phyloP scores from a whole-genome alignment of 176 grass and related monocot genomes.

The Tillandsia fasciculata region DNA sequence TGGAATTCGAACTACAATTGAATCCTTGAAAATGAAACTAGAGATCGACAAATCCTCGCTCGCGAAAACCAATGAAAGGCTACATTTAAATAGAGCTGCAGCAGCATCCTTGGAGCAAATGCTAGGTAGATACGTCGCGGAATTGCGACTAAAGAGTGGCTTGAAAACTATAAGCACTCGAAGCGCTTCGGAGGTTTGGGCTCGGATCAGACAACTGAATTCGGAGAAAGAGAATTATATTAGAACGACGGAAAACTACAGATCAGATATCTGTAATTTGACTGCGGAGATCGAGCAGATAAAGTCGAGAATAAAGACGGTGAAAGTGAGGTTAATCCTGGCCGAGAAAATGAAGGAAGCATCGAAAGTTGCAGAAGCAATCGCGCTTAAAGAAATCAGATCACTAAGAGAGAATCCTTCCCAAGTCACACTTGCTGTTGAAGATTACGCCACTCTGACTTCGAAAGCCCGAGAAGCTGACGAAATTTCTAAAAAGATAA shows the following conservation, averaged over 20 bases:
- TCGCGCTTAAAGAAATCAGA: constrained; percentile 44
- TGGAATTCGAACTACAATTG: constrained; percentile 15
- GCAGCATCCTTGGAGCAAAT: constrained; percentile 42
- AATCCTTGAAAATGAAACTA: constrained; percentile 48
- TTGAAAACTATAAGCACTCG: constrained; percentile 15
- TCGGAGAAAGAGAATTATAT: constrained; percentile 49
- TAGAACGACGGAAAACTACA: constrained; percentile 40
- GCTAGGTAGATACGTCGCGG: constrained; percentile 32
- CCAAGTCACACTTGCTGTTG: constrained; percentile 24
- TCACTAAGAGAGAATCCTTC: constrained; percentile 20
- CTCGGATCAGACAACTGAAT: constrained; percentile 48
- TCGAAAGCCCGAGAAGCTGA: constrained; percentile 48
- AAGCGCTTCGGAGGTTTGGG: constrained; percentile 47
- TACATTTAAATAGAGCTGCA: constrained; percentile 40
- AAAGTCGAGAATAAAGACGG: constrained; percentile 58
- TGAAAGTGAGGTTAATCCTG: constrained; percentile 62
- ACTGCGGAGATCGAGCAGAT: constrained; percentile 62
- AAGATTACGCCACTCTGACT: constrained; percentile 39
- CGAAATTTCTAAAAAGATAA: constrained; percentile 23
- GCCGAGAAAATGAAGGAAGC: constrained; percentile 76
- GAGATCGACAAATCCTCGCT: constrained; percentile 57
- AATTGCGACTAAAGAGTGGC: constrained; percentile 32
- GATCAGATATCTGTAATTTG: constrained; percentile 40
- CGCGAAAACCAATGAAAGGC: constrained; percentile 54
- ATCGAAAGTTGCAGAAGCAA: constrained; percentile 40